Percentiles rank a stretch among this genome's conserved stretches.
phyloP scores from a whole-genome alignment of 2,329 filamentous ascomycete species.

The Colletotrichum trifolii region DNA sequence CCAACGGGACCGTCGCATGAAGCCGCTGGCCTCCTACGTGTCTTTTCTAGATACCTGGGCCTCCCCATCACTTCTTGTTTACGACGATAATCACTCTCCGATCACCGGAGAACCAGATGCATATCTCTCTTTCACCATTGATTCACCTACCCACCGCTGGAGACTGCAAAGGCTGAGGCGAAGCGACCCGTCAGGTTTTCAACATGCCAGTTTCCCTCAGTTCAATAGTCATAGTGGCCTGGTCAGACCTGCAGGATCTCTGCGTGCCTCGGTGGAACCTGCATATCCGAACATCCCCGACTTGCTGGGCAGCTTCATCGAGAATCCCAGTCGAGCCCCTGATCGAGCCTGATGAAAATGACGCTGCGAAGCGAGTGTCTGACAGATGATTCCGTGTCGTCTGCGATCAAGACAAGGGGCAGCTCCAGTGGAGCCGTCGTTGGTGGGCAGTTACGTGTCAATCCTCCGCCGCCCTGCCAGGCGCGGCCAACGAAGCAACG shows the following conservation, averaged over 20 bases:
- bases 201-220: too few species aligned
- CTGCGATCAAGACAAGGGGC: slow-evolving; percentile 4
- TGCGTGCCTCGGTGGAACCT: slow-evolving; percentile 31
- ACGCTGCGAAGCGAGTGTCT: not conserved
- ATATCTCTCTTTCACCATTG: too few species aligned
- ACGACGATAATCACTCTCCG: too few species aligned
- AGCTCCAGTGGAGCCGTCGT: slow-evolving; percentile 1
- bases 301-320: slow-evolving; percentile 20
- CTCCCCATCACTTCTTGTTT: not conserved
- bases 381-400: not conserved
- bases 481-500: slow-evolving; percentile 33
- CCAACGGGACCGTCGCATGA: not conserved
- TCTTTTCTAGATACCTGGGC: not conserved
- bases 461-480: slow-evolving; percentile 29
- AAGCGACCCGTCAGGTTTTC: too few species aligned
- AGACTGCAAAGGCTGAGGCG: too few species aligned
- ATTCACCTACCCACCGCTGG: too few species aligned
- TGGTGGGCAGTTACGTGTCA: slow-evolving; percentile 1
- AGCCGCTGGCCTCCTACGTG: not conserved
- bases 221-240: too few species aligned
- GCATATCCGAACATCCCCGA: slow-evolving; percentile 29
- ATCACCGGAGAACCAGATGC: too few species aligned
- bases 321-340: slow-evolving; percentile 6
- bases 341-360: slow-evolving; percentile 9
- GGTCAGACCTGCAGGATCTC: slow-evolving; percentile 13